A percentile compares a stretch with the other conserved stretches of the same genome.
Evolutionary conservation across 257 asterid genomes (phyloP).

Genomic region (Asclepias syriaca): DNA sequence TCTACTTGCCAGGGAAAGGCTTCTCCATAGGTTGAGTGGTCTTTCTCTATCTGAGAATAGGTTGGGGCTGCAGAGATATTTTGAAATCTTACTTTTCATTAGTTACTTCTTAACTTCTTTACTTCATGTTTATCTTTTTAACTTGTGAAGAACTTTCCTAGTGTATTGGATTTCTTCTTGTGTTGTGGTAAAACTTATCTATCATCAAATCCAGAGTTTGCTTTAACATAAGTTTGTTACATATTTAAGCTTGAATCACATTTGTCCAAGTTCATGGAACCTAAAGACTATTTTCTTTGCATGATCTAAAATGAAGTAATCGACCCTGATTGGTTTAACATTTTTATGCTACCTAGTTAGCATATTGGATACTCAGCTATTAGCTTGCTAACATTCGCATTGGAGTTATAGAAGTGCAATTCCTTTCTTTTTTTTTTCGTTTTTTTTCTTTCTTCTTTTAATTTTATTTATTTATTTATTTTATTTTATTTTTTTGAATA

Average conservation of each 20-base stretch:
- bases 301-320: neutral
- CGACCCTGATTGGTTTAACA: neutral
- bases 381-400: neutral
- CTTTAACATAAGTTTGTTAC: neutral
- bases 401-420: neutral
- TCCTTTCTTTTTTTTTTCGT: neutral
- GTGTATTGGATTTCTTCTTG: neutral
- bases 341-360: neutral
- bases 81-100: neutral
- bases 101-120: neutral
- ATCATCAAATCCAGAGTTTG: neutral
- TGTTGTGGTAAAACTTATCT: neutral
- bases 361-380: neutral
- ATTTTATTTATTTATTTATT: neutral
- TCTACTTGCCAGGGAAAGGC: conserved; percentile 88
- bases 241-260: neutral
- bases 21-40: conserved; percentile 78
- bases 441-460: too few species aligned
- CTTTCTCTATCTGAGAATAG: conserved; percentile 60
- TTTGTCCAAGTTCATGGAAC: neutral
- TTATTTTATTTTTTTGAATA: neutral
- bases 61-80: conserved; percentile 28
- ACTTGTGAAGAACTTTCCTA: neutral
- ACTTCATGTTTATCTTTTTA: neutral
- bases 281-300: neutral